Evolutionary conservation across 2,329 filamentous ascomycete genomes (phyloP).

Genomic region (Fusarium pseudonygamai): DNA sequence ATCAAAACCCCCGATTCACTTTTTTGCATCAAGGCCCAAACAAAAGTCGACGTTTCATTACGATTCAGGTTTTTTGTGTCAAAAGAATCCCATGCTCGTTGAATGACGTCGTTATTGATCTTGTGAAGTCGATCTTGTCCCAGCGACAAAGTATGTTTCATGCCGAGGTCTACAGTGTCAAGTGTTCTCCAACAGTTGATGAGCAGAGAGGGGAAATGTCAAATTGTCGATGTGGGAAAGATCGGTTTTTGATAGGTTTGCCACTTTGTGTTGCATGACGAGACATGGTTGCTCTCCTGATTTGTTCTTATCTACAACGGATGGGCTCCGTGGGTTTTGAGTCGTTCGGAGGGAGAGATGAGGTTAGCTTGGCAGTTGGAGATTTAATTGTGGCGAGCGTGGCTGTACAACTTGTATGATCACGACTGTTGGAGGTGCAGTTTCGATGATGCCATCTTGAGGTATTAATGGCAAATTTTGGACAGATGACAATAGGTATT

Average conservation of each 20-base stretch:
- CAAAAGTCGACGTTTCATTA: slow-evolving; percentile 5
- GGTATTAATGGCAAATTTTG: not conserved
- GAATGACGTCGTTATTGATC: slow-evolving; percentile 19
- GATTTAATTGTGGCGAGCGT: slow-evolving; percentile 1
- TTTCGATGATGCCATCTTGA: slow-evolving; percentile 4
- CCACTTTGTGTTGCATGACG: not conserved
- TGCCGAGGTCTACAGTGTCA: not conserved
- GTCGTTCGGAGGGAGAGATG: not conserved
- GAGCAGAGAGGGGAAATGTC: not conserved
- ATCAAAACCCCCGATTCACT: not conserved
- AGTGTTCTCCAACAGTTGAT: not conserved
- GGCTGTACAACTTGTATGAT: not conserved
- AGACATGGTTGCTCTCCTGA: slow-evolving; percentile 7
- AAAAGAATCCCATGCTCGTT: slow-evolving; percentile 1
- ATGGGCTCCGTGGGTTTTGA: not conserved
- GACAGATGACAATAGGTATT: accelerated
- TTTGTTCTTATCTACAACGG: not conserved
- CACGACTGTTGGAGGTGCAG: not conserved
- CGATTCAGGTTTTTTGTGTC: not conserved
- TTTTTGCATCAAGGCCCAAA: not conserved
- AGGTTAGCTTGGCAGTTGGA: not conserved
- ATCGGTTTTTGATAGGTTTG: not conserved
- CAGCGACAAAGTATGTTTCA: not conserved
- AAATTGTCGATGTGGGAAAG: not conserved
- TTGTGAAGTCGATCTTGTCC: slow-evolving; percentile 6